Evolutionary conservation across 768 basidiomycete species (phyloP).

Genomic region (Gloeophyllum trabeum): DNA sequence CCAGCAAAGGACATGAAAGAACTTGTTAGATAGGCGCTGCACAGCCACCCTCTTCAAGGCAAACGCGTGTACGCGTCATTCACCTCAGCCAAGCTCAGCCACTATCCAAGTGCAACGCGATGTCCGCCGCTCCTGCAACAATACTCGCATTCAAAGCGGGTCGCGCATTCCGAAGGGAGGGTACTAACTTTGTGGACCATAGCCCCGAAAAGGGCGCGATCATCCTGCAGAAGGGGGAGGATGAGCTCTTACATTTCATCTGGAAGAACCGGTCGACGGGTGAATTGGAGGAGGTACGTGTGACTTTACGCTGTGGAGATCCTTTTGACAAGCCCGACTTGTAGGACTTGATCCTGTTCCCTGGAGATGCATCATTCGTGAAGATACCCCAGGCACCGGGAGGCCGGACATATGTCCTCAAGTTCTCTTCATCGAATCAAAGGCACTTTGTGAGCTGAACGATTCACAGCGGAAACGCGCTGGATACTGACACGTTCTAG

Average conservation of each 20-base stretch:
- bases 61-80: no score
- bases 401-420: slow-evolving; percentile 78
- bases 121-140: slow-evolving; percentile 1
- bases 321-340: slow-evolving; percentile 1
- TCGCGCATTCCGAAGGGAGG: slow-evolving; percentile 57
- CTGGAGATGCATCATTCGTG: slow-evolving; percentile 72
- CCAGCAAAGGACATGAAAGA: slow-evolving; percentile 33
- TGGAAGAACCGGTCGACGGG: slow-evolving; percentile 1
- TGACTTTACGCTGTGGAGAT: background rate
- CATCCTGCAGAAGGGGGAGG: slow-evolving; percentile 55
- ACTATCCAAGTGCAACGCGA: no score
- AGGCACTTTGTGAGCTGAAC: slow-evolving; percentile 75
- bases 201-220: slow-evolving; percentile 65
- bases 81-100: no score
- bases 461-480: no score
- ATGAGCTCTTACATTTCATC: slow-evolving; percentile 31
- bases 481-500: slow-evolving; percentile 24
- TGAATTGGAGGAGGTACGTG: slow-evolving; percentile 46
- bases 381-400: slow-evolving; percentile 55
- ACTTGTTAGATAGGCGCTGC: background rate
- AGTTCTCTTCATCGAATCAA: slow-evolving; percentile 84
- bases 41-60: no score
- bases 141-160: slow-evolving; percentile 57
- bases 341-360: slow-evolving; percentile 83
- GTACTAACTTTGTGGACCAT: slow-evolving; percentile 59